Evolutionary conservation across 2,329 filamentous ascomycete species (phyloP).

Genomic region (Immersiporthe knoxdaviesiana): DNA sequence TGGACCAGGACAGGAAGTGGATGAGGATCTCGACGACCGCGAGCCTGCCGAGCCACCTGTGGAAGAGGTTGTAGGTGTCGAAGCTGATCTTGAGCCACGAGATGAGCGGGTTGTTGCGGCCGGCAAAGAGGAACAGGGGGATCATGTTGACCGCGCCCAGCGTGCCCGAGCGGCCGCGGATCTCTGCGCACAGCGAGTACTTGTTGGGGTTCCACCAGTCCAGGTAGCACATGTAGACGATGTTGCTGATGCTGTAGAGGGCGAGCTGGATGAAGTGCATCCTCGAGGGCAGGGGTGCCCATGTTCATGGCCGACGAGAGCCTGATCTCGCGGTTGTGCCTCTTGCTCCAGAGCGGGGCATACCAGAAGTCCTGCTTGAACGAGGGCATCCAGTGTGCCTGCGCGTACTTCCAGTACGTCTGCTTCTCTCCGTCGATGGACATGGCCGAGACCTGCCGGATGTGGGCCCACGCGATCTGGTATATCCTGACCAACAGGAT

Average conservation of each 20-base stretch:
- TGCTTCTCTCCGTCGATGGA: constrained; percentile 55
- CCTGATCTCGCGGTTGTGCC: constrained; percentile 61
- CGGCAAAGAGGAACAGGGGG: constrained; percentile 83
- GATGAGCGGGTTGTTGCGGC: constrained; percentile 93
- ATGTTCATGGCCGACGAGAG: constrained; percentile 51
- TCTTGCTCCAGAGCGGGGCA: constrained; percentile 65
- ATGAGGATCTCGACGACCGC: constrained; percentile 70
- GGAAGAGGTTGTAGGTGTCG: constrained; percentile 92
- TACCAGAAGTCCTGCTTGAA: constrained; percentile 67
- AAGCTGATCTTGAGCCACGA: constrained; percentile 82
- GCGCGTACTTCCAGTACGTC: constrained; percentile 60
- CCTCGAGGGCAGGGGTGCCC: constrained; percentile 67
- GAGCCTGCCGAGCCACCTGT: constrained; percentile 81
- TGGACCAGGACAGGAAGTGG: constrained; percentile 74
- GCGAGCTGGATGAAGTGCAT: constrained; percentile 62
- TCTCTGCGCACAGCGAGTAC: constrained; percentile 73
- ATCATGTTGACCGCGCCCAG: constrained; percentile 90
- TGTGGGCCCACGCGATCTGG: constrained; percentile 58
- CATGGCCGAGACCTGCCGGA: constrained; percentile 65
- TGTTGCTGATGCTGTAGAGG: constrained; percentile 62
- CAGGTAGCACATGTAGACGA: constrained; percentile 64
- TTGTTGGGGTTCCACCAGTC: constrained; percentile 62
- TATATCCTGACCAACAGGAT: constrained; percentile 57
- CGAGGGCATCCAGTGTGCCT: constrained; percentile 63
- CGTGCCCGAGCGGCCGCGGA: constrained; percentile 83